These are phyloP conservation scores for Solanum chaucha DNA, from an alignment of 257 asterid species.

Conservation along the genomic window DNA sequence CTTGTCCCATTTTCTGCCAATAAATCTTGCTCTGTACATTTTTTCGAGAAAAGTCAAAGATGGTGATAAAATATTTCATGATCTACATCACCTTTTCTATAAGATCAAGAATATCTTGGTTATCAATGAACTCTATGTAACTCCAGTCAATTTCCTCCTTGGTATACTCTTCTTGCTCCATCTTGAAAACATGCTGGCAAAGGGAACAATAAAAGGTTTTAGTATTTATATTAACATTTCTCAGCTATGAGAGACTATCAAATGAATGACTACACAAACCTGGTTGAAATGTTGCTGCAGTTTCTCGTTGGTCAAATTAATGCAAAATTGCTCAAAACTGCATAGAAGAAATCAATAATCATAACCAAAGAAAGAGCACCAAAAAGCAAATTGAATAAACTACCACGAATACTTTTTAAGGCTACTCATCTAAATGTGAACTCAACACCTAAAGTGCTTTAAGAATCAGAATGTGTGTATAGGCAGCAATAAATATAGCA, in stretches of 20 bases:
- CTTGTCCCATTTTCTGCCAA: not conserved
- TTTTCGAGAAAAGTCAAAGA: not conserved
- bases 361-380: not conserved
- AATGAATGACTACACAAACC: slow-evolving; percentile 27
- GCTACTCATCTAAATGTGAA: not conserved
- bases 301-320: slow-evolving; percentile 91
- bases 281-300: slow-evolving; percentile 96
- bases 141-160: slow-evolving; percentile 95
- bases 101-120: slow-evolving; percentile 91
- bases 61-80: not conserved
- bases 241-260: not conserved
- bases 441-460: not conserved
- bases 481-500: not conserved
- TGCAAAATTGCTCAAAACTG: slow-evolving; percentile 97
- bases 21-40: not conserved
- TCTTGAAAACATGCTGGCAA: slow-evolving; percentile 85
- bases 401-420: not conserved
- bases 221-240: not conserved
- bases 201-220: slow-evolving; percentile 1
- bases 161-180: slow-evolving; percentile 94
- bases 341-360: slow-evolving; percentile 14
- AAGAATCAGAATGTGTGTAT: not conserved
- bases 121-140: slow-evolving; percentile 75
- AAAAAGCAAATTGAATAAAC: not conserved
- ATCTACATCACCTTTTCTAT: slow-evolving; percentile 61